Evolutionary conservation across 2,329 filamentous ascomycete species (phyloP).

Genomic region (Meredithiella fracta): DNA sequence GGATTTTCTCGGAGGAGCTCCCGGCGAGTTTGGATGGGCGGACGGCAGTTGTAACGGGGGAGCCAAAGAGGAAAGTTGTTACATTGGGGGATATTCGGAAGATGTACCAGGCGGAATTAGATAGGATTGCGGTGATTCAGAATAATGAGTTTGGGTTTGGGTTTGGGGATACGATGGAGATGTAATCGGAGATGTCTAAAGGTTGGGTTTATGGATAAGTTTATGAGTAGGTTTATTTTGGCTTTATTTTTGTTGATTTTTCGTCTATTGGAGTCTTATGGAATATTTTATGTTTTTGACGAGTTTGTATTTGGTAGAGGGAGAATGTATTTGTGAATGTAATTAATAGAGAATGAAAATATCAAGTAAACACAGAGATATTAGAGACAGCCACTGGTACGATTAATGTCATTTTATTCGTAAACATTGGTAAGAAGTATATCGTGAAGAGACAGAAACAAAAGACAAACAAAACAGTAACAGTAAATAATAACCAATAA

Average conservation of each 20-base stretch:
- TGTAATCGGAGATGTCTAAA: conserved; percentile 19
- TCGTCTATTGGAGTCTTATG: conserved; percentile 3
- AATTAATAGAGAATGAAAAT: background rate
- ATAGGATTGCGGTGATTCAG: conserved; percentile 73
- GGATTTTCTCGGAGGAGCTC: conserved; percentile 47
- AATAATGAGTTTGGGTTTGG: conserved; percentile 75
- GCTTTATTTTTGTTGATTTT: conserved; percentile 17
- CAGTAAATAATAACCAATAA: background rate
- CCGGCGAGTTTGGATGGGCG: conserved; percentile 9
- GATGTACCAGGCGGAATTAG: conserved; percentile 79
- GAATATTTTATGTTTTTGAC: conserved; percentile 12
- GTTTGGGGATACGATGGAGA: conserved; percentile 37
- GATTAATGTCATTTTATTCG: background rate
- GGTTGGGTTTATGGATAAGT: conserved; percentile 3
- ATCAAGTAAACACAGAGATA: background rate
- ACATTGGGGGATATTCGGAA: conserved; percentile 74
- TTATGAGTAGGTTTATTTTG: conserved; percentile 7
- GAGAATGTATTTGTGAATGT: background rate
- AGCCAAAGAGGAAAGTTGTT: conserved; percentile 54
- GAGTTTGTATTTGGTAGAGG: conserved; percentile 4
- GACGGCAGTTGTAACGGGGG: conserved; percentile 14
- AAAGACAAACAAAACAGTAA: background rate
- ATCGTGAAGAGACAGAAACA: background rate
- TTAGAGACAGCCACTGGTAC: background rate
- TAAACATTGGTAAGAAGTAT: conserved; percentile 15